These are phyloP conservation scores for Piromyces finnis DNA, from an alignment of 192 early-diverging fungal species.

Conservation along the genomic window DNA sequence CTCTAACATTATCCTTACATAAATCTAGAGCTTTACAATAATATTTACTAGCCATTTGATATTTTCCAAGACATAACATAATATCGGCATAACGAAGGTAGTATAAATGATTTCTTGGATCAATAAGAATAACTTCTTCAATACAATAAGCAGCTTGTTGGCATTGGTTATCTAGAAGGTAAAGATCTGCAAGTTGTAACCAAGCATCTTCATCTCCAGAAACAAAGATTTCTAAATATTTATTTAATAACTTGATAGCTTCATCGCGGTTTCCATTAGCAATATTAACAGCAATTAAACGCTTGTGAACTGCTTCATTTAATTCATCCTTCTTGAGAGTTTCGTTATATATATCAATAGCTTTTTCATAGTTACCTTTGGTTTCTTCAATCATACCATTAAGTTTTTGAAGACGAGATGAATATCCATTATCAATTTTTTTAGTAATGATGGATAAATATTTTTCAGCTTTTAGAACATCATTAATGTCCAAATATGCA, in stretches of 20 bases:
- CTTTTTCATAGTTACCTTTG: constrained; percentile 43
- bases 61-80: constrained; percentile 47
- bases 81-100: constrained; percentile 83
- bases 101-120: constrained; percentile 70
- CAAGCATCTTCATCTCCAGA: constrained; percentile 79
- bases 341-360: constrained; percentile 49
- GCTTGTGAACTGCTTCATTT: constrained; percentile 50
- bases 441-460: not conserved
- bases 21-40: constrained; percentile 78
- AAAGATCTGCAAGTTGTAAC: constrained; percentile 61
- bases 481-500: not conserved
- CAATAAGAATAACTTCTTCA: constrained; percentile 79
- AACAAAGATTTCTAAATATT: constrained; percentile 60
- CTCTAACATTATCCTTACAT: constrained; percentile 65
- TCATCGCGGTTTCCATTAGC: constrained; percentile 39
- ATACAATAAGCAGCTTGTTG: constrained; percentile 75
- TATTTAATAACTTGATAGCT: constrained; percentile 52
- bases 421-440: constrained; percentile 5
- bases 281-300: constrained; percentile 56
- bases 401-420: constrained; percentile 51
- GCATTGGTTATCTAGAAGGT: constrained; percentile 49
- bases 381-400: constrained; percentile 67
- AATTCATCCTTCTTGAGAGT: constrained; percentile 59
- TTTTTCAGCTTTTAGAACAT: not conserved
- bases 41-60: constrained; percentile 61